Percentiles rank a stretch among this genome's conserved stretches.
phyloP scores from a whole-genome alignment of 108 stramenopile genomes.

The Cyclotella choctawhatcheeana region DNA sequence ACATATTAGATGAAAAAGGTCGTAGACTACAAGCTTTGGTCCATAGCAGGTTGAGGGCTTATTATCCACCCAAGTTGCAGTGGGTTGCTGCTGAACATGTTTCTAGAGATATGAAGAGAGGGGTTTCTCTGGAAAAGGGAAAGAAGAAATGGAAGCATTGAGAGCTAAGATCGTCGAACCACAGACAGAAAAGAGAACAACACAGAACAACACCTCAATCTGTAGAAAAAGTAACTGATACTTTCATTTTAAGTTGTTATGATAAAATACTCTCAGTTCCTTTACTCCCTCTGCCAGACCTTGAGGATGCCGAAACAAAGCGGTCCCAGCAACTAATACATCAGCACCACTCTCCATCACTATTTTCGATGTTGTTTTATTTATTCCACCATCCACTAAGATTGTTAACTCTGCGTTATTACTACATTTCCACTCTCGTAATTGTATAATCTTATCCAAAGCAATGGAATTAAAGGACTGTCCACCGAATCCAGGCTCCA shows the following conservation, averaged over 20 bases:
- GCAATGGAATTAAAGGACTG: constrained; percentile 57
- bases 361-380: constrained; percentile 51
- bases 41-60: constrained; percentile 36
- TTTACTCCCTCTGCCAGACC: constrained; percentile 28
- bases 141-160: constrained; percentile 13
- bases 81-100: constrained; percentile 46
- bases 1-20: constrained; percentile 37
- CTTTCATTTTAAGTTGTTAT: neutral
- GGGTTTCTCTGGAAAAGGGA: constrained; percentile 5
- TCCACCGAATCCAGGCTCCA: constrained; percentile 74
- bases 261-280: neutral
- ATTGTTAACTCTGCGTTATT: constrained; percentile 36
- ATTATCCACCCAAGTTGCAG: constrained; percentile 43
- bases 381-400: constrained; percentile 86
- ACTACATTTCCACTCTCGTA: constrained; percentile 41
- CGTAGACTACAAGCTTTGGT: constrained; percentile 45
- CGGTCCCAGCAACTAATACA: constrained; percentile 72
- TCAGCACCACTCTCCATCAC: constrained; percentile 63
- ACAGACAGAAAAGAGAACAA: no score
- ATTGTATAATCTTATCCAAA: constrained; percentile 36
- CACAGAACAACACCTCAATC: no score
- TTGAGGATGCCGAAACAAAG: constrained; percentile 55
- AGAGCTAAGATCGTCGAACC: neutral
- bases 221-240: no score
- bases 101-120: constrained; percentile 32